Evolutionary conservation across 257 asterid genomes (phyloP), one percentile per base, ranked within the genome.

Genomic region (Solanum verrucosum): DNA sequence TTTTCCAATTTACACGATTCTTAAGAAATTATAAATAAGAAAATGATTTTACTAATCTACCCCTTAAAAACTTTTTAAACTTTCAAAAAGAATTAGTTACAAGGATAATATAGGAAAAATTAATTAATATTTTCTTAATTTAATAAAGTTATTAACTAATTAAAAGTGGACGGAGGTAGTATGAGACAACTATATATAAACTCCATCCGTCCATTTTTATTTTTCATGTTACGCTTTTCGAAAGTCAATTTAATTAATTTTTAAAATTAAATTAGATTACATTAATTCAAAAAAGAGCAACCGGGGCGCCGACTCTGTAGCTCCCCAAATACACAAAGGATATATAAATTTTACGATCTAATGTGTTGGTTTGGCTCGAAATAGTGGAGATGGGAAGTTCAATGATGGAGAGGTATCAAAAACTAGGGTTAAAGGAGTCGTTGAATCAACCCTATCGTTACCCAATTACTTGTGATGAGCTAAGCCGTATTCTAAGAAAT

Each of bases 401-500:
- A 7, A 87, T 90, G 89, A 63, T 74, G 25, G 91, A 91, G 52
- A 93, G 97, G 83, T 96, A 94, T 91, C 86, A 90, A 88, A 88
- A 90, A 12, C 88, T 96, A 70, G 88, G 74, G 89, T 90, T 95
- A 13, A 92, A 89, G 34, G 93, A 95, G 81, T 92, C 94, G 87
- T 92, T 96, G 79, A 88, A 90, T 78, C 89, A 87, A 84, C 86
- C 93, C 31, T 88, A 71, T 74, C 92, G 25, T 13, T 95, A 92
- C 89, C 59, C 89, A 42, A 88, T 91, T 38, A 97, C 97, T 84
- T 95, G 98, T 86, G 91, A 92, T 74, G 96, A 95, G 92, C 92
- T 95, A 87, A 91, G 94, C 86, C 89, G 86, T 27, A 89, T 96
- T 84, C 93, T 96, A 25, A 92, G 91, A 87, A 87, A 90, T 38